Evolutionary conservation across 2,329 filamentous ascomycete genomes (phyloP).

Genomic region (Ophiostoma himal-ulmi): DNA sequence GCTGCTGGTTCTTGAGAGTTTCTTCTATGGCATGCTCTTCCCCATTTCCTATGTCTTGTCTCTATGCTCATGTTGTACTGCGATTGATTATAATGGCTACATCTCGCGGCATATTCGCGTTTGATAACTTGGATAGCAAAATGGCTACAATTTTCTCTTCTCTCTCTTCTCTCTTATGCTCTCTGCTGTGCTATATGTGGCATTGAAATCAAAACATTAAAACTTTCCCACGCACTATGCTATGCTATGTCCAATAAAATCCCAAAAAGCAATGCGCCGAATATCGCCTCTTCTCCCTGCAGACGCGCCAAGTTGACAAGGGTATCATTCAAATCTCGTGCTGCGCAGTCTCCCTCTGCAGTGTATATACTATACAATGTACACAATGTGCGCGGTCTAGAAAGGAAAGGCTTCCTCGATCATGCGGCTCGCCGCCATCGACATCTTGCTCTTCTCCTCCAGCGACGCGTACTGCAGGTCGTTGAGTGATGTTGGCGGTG

Average conservation of each 20-base stretch:
- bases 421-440: conserved; percentile 71
- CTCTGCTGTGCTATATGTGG: not conserved
- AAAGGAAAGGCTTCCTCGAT: conserved; percentile 92
- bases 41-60: not conserved
- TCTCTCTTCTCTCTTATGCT: not conserved
- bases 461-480: conserved; percentile 91
- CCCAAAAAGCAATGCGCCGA: conserved; percentile 1
- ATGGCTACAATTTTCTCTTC: not conserved
- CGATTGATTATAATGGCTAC: conserved; percentile 7
- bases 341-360: not conserved
- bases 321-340: conserved; percentile 4
- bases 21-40: not conserved
- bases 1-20: not conserved
- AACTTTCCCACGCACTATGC: not conserved
- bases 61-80: not conserved
- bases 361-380: no score
- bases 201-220: not conserved
- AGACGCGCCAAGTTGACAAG: not conserved
- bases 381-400: not conserved
- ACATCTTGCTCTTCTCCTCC: conserved; percentile 84
- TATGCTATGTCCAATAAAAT: not conserved
- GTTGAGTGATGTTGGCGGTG: conserved; percentile 79
- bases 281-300: not conserved
- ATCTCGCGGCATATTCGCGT: not conserved
- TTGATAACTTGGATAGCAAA: not conserved